Percentiles rank a stretch among this genome's conserved stretches.
Conservation (phyloP, 352 stramenopile genomes). For the Pythium dissimile region DNA sequence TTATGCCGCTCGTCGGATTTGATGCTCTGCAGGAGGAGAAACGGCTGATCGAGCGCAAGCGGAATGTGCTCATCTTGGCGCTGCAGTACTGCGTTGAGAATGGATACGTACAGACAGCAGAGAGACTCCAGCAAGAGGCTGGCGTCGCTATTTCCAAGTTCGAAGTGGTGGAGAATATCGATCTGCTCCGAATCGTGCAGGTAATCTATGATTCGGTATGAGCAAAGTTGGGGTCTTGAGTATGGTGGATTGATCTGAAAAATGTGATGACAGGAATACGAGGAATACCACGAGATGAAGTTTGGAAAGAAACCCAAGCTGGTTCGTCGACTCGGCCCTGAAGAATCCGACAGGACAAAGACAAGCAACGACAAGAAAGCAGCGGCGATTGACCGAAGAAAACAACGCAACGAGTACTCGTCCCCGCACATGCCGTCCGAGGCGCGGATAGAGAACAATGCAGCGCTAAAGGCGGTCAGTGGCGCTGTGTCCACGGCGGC, state of each 20-base stretch:
- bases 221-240: too few relatives aligned
- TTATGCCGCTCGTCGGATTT: background rate
- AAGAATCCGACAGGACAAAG: slow-evolving; percentile 57
- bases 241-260: too few relatives aligned
- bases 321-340: slow-evolving; percentile 57
- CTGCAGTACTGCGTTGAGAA: slow-evolving; percentile 84
- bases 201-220: too few relatives aligned
- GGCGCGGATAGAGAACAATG: slow-evolving; percentile 78
- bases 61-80: slow-evolving; percentile 85
- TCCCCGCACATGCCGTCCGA: slow-evolving; percentile 75
- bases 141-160: slow-evolving; percentile 85
- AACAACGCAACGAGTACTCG: slow-evolving; percentile 68
- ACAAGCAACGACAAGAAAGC: slow-evolving; percentile 51
- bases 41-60: slow-evolving; percentile 75
- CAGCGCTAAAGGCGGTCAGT: slow-evolving; percentile 53
- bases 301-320: slow-evolving; percentile 88
- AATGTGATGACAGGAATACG: slow-evolving; percentile 89
- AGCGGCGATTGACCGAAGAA: slow-evolving; percentile 53
- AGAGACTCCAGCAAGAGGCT: slow-evolving; percentile 85
- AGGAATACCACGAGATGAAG: slow-evolving; percentile 92
- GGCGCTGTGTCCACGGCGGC: slow-evolving; percentile 25
- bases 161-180: slow-evolving; percentile 91
- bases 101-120: slow-evolving; percentile 80
- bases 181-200: slow-evolving; percentile 83
- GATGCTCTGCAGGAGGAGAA: slow-evolving; percentile 70